Percentiles rank a stretch among this genome's conserved stretches.
These are phyloP conservation scores for Botrytis elliptica DNA, from an alignment of 2,329 filamentous ascomycete genomes.

Conservation along the genomic window DNA sequence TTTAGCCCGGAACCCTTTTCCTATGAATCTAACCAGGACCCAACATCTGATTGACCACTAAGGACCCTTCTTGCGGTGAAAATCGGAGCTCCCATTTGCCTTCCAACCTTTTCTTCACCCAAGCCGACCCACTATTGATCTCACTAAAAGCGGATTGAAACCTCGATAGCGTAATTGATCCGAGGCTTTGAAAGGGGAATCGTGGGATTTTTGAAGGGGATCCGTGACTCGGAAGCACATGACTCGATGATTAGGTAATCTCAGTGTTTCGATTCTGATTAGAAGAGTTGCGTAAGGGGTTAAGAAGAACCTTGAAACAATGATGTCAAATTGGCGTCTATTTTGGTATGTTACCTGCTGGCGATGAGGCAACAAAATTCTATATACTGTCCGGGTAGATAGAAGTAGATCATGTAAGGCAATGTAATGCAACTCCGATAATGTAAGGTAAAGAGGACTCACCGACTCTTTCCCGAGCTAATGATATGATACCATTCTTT, in stretches of 20 bases:
- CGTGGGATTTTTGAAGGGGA: background rate
- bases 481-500: background rate
- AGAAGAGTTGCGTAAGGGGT: background rate
- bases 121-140: background rate
- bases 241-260: conserved; percentile 9
- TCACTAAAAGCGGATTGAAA: background rate
- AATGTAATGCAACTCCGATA: background rate
- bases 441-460: background rate
- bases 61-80: background rate
- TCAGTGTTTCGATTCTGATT: background rate
- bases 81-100: conserved; percentile 4
- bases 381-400: background rate
- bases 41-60: background rate
- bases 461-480: conserved; percentile 10
- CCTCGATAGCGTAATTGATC: conserved; percentile 5
- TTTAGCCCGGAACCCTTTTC: background rate
- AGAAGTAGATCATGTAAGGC: background rate
- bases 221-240: background rate
- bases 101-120: background rate
- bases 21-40: background rate
- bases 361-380: background rate
- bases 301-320: background rate
- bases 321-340: background rate
- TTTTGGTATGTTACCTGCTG: background rate
- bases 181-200: background rate